Evolutionary conservation across 441 rosid species (phyloP), one percentile per base, ranked within the genome.

Genomic region (Erodium texanum): DNA sequence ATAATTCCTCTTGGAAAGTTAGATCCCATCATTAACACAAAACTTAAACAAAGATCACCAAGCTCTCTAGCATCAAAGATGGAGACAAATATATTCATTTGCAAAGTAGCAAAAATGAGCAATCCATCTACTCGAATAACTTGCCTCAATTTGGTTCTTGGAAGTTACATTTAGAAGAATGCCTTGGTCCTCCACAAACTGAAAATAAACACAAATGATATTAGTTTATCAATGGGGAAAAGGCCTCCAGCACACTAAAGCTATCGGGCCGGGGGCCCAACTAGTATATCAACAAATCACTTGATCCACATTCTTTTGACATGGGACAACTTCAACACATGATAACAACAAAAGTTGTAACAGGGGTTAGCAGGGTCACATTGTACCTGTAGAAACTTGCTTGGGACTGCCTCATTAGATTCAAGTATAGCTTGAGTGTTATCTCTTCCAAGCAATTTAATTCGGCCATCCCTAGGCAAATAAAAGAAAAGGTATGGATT

Each of bases 101-200:
- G 62, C 24, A 20, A 56, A 56, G 15, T 58, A 56, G 12, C 62
- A 8, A 56, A 56, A 56, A 56, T 6, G 23, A 62, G 36, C 58
- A 64, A 68, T 32, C 10, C 59, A 50, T 27, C 48, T 64, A 14
- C 38, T 12, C 5, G 6, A 65, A 68, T 19, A 54, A 78, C 86
- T 85, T 83, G 84, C 99, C 93, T 93, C 93, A 27, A 93, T 85
- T 61, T 80, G 90, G 71, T 91, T 87, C 63, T 80, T 89, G 69
- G 77, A 69, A 64, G 85, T 91, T 43, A 88, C 88, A 80, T 86
- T 91, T 64, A 91, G 74, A 74, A 93, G 89, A 66, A 89, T 62
- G 54, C 93, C 89, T 80, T 83, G 88, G 50, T 86, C 87, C 71
- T 84, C 87, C 68, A 89, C 71, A 77, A 93, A 87, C 99, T 93